Conservation (phyloP, 306 rosid genomes). For the Prunus kanzakura region DNA sequence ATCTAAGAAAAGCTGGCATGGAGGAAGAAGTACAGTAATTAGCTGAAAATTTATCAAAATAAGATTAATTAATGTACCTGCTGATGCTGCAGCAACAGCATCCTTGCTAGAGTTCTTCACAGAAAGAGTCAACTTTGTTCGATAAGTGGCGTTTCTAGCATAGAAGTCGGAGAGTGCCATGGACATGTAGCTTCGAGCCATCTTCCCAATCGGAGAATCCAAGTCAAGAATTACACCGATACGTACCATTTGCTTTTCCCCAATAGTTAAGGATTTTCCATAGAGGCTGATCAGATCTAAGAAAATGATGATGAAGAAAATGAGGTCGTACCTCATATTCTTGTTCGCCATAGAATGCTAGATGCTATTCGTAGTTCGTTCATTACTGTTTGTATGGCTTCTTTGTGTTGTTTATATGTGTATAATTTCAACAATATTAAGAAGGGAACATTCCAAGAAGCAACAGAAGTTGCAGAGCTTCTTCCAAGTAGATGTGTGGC, state of each 20-base stretch:
- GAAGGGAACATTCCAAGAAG: no score
- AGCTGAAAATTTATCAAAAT: no score
- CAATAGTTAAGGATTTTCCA: not conserved
- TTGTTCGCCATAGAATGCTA: not conserved
- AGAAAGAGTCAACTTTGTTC: not conserved
- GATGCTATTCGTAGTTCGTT: not conserved
- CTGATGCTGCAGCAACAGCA: constrained; percentile 10
- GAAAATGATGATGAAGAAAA: not conserved
- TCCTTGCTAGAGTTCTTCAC: constrained; percentile 1
- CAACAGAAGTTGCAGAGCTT: no score
- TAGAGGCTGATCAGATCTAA: not conserved
- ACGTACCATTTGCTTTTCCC: constrained; percentile 2
- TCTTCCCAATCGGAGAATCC: not conserved
- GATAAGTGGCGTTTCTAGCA: not conserved
- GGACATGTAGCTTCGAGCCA: not conserved
- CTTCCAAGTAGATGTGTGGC: no score
- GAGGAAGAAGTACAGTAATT: not conserved
- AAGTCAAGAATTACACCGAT: constrained; percentile 24
- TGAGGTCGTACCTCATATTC: no score
- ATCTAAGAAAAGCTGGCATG: no score
- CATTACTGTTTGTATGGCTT: no score
- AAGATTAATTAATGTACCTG: not conserved
- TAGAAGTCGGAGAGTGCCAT: not conserved
- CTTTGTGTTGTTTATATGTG: no score
- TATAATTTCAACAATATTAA: no score